phyloP scores from a whole-genome alignment of 2,329 filamentous ascomycete genomes.

The Ophiostoma populinum region DNA sequence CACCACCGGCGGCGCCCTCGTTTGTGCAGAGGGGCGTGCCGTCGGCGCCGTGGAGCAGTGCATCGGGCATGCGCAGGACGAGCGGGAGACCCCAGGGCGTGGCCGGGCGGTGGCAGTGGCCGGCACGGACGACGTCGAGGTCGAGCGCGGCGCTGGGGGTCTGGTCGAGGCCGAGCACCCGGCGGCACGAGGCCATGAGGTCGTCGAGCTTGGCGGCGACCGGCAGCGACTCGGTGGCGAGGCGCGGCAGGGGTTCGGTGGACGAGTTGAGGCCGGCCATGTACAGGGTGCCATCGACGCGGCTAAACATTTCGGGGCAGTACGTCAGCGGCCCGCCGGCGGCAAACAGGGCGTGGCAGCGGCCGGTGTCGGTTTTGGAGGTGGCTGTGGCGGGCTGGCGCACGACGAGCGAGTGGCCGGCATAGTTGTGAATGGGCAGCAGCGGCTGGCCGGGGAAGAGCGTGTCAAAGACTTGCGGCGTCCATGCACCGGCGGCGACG shows the following conservation, averaged over 20 bases:
- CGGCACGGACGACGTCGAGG: constrained; percentile 44
- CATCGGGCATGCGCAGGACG: constrained; percentile 37
- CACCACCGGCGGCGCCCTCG: constrained; percentile 34
- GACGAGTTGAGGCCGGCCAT: constrained; percentile 54
- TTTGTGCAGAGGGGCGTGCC: constrained; percentile 20
- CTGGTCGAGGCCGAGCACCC: constrained; percentile 26
- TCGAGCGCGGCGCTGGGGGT: constrained; percentile 24
- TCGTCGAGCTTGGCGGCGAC: constrained; percentile 28
- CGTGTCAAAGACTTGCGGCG: constrained; percentile 40
- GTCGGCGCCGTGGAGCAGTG: constrained; percentile 29
- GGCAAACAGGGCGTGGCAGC: constrained; percentile 53
- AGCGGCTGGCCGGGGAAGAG: constrained; percentile 35
- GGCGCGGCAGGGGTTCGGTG: constrained; percentile 38
- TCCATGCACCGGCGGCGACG: constrained; percentile 57
- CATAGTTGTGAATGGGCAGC: constrained; percentile 43
- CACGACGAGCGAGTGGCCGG: constrained; percentile 57
- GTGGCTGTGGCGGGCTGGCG: constrained; percentile 20
- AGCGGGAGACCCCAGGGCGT: constrained; percentile 47
- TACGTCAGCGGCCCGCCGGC: constrained; percentile 35
- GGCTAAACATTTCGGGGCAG: constrained; percentile 54
- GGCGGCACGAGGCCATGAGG: constrained; percentile 30
- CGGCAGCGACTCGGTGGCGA: constrained; percentile 32
- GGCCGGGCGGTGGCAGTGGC: constrained; percentile 56
- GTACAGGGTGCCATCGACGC: constrained; percentile 51
- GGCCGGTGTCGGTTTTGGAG: constrained; percentile 21